phyloP scores from a whole-genome alignment of 169 alveolate species.

The Babesia divergens region DNA sequence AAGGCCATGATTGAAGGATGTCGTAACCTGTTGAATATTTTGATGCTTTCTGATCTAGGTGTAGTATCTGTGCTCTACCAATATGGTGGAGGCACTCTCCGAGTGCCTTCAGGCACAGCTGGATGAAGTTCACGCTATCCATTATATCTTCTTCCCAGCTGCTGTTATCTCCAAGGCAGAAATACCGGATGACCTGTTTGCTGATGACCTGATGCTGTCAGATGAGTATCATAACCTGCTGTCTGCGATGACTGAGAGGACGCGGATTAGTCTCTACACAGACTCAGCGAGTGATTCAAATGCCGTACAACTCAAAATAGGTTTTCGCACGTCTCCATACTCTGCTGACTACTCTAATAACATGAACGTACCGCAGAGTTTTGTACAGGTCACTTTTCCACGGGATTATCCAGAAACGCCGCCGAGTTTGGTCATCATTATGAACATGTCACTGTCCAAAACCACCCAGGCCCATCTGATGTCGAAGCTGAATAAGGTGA shows the following conservation, averaged over 20 bases:
- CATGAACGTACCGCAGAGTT: conserved; percentile 14
- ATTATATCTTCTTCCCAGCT: conserved; percentile 60
- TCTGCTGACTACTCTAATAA: background rate
- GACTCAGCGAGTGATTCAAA: background rate
- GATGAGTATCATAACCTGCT: conserved; percentile 24
- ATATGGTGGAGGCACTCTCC: background rate
- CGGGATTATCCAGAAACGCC: conserved; percentile 28
- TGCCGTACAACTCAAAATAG: conserved; percentile 39
- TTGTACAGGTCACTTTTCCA: conserved; percentile 59
- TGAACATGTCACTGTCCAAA: conserved; percentile 37
- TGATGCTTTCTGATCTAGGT: no score
- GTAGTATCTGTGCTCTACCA: background rate
- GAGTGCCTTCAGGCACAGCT: conserved; percentile 27
- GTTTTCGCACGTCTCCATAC: conserved; percentile 37
- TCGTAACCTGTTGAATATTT: no score
- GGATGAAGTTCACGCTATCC: conserved; percentile 59
- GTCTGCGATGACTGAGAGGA: background rate
- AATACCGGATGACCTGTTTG: conserved; percentile 7
- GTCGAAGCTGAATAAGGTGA: background rate
- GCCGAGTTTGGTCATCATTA: conserved; percentile 30
- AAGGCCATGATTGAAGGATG: no score
- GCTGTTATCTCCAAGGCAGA: conserved; percentile 23
- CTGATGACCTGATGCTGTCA: conserved; percentile 42
- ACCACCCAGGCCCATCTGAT: background rate
- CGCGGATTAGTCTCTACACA: conserved; percentile 26